These are phyloP conservation scores for Lentinula sp. DNA, from an alignment of 768 basidiomycete species.

Conservation along the genomic window DNA sequence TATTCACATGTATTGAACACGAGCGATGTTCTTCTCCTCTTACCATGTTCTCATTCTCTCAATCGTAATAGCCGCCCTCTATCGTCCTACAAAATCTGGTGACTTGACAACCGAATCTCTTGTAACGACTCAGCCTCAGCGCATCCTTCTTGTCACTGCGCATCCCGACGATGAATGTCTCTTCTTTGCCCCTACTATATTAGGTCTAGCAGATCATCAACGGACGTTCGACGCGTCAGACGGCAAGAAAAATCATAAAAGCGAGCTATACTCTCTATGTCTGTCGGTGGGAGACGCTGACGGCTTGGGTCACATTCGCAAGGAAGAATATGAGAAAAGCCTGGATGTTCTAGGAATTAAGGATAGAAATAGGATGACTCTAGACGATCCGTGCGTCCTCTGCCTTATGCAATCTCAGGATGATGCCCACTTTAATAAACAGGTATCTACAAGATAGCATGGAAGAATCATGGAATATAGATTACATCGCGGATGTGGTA, in stretches of 20 bases:
- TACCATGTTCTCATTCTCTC: slow-evolving; percentile 2
- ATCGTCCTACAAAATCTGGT: not conserved
- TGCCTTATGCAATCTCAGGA: not conserved
- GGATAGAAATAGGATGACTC: slow-evolving; percentile 32
- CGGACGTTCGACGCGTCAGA: slow-evolving; percentile 7
- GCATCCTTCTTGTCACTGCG: slow-evolving; percentile 74
- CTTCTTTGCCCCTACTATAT: slow-evolving; percentile 87
- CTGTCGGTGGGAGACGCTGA: slow-evolving; percentile 70
- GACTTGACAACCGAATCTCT: not conserved
- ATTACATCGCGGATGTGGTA: slow-evolving; percentile 52
- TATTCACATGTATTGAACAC: not conserved
- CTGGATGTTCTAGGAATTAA: slow-evolving; percentile 49
- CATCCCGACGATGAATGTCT: slow-evolving; percentile 94
- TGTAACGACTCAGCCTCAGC: not conserved
- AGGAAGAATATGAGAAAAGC: slow-evolving; percentile 38
- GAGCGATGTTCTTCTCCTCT: not conserved
- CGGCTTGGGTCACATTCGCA: slow-evolving; percentile 45
- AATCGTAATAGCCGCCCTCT: not conserved
- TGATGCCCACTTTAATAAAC: not conserved
- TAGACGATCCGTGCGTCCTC: slow-evolving; percentile 66
- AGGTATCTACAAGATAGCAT: slow-evolving; percentile 74
- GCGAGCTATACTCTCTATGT: slow-evolving; percentile 53
- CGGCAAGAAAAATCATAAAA: slow-evolving; percentile 6
- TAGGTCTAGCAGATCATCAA: slow-evolving; percentile 34
- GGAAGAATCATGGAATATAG: slow-evolving; percentile 55